phyloP scores from a whole-genome alignment of 1,284 basidiomycete genomes.

The Peniophora sp. region DNA sequence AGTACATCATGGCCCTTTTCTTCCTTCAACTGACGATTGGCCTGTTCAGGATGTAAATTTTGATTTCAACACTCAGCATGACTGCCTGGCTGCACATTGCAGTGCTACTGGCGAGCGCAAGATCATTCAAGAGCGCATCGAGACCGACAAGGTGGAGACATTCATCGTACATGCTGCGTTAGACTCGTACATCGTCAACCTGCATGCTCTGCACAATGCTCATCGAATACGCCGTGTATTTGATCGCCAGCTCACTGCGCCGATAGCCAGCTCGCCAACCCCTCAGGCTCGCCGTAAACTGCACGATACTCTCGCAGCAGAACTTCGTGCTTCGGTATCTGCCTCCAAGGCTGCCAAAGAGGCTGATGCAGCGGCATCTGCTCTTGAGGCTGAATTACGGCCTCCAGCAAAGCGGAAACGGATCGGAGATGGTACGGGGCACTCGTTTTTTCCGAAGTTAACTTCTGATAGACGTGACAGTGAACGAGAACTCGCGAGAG shows the following conservation, averaged over 20 bases:
- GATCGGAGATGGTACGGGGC: too few relatives aligned
- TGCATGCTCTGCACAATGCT: conserved; percentile 25
- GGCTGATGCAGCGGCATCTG: too few relatives aligned
- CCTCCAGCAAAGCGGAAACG: too few relatives aligned
- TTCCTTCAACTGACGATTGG: background rate
- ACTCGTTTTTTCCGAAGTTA: too few relatives aligned
- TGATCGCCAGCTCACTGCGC: conserved; percentile 37
- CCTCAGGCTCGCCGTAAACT: background rate
- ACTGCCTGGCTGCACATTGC: conserved; percentile 12
- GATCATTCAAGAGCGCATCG: conserved; percentile 19
- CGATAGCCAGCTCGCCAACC: conserved; percentile 6
- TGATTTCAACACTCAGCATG: conserved; percentile 17
- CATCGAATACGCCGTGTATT: conserved; percentile 20
- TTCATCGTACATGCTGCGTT: conserved; percentile 16
- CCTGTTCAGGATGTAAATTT: conserved; percentile 13
- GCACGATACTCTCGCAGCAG: too few relatives aligned
- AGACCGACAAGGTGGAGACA: conserved; percentile 12
- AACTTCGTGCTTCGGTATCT: too few relatives aligned
- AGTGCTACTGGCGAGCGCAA: conserved; percentile 12
- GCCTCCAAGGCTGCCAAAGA: too few relatives aligned
- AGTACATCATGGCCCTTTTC: background rate
- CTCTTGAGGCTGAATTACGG: too few relatives aligned
- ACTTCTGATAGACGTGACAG: too few relatives aligned
- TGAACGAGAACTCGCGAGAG: too few relatives aligned
- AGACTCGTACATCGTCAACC: conserved; percentile 22